phyloP scores from a whole-genome alignment of 345 rosid species.

The Kandelia obovata region DNA sequence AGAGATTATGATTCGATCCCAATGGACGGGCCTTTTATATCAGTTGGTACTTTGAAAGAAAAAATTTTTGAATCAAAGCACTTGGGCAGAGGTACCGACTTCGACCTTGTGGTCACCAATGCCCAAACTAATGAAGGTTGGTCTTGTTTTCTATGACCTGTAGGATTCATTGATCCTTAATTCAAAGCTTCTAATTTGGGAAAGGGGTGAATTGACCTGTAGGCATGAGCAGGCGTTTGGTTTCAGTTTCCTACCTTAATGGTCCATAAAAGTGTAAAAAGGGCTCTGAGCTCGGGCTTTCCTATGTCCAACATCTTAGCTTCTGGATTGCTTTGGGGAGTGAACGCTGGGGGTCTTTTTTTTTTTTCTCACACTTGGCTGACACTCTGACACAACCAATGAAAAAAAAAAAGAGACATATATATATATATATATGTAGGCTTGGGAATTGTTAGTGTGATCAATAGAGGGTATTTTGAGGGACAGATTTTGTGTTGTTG shows the following conservation, averaged over 20 bases:
- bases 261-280: background rate
- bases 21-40: constrained; percentile 97
- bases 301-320: background rate
- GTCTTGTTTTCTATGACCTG: constrained; percentile 31
- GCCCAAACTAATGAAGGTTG: constrained; percentile 99
- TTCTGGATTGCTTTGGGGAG: background rate
- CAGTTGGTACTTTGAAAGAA: constrained; percentile 97
- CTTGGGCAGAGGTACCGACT: constrained; percentile 96
- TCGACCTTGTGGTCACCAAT: constrained; percentile 94
- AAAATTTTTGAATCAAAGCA: constrained; percentile 98
- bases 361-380: background rate
- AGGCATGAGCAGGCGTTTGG: background rate
- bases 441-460: background rate
- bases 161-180: background rate
- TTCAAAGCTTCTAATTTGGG: constrained; percentile 1
- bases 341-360: background rate
- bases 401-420: no score
- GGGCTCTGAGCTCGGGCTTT: constrained; percentile 9
- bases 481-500: no score
- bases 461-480: background rate
- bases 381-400: background rate
- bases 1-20: constrained; percentile 86
- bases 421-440: no score
- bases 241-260: background rate
- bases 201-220: background rate